Evolutionary conservation across 2,329 filamentous ascomycete genomes (phyloP), one percentile per base, ranked within the genome.

Genomic region (Zelopaecilomyces penicillatus): DNA sequence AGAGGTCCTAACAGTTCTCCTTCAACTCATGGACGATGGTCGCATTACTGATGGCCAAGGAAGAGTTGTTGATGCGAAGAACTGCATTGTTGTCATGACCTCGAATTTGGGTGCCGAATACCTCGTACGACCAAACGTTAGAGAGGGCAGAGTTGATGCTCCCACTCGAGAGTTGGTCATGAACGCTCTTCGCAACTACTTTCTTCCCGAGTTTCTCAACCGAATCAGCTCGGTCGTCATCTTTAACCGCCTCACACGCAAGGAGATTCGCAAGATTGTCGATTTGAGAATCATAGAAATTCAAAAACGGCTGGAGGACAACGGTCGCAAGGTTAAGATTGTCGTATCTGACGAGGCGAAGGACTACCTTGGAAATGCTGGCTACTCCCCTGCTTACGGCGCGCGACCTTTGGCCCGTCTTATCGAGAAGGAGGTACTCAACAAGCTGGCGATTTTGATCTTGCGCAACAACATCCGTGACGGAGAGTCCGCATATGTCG

Each of bases 1-100:
- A 71, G 93, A 98, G 69, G 81, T 98, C 1, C 74, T 98, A 37
- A 98, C 93, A 1, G 93, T 98, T 11, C 80, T 98, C 33, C 80
- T 98, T n/a, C 93, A 98, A 66, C 87, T 98, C 59, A 97, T 98
- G 89, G 93, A 98, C 59, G 93, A 98, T 60, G 93, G 93, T 30
- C 89, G 93, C 58, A 97, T 98, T 66, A 98, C 93, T 10, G 93
- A 98, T 61, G 93, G 93, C 39, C 94, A 97, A 78, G 93, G 93
- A 61, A 82, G 93, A 63, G 76, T 96, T 41, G 82, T 98, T 44
- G 93, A 98, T 58, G 93, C 91, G 49, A 88, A 84, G 69, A 98
- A 98, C 75, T 97, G 91, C 64, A 97, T 98, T 55, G 91, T 98
- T 37, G 93, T 98, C 67, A 95, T 98, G 89, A 98, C 93, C 0